These are phyloP conservation scores for Gentiana dahurica DNA, from an alignment of 257 asterid genomes.

Conservation along the genomic window DNA sequence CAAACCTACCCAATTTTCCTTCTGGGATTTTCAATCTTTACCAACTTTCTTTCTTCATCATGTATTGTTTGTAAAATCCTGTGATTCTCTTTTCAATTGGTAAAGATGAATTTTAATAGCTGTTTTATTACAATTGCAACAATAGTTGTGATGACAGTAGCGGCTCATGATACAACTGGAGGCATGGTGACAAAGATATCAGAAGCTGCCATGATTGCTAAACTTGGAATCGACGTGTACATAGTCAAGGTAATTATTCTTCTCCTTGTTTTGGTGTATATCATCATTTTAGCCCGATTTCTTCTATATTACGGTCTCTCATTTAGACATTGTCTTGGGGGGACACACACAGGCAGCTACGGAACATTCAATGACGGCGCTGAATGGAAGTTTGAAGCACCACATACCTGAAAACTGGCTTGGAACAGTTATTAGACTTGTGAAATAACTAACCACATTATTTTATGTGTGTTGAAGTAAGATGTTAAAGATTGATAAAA, in stretches of 20 bases:
- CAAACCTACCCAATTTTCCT: no score
- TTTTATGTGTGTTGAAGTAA: no score
- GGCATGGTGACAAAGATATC: conserved; percentile 90
- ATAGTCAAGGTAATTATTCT: conserved; percentile 55
- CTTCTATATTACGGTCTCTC: not conserved
- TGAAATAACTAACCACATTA: conserved; percentile 14
- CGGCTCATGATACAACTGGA: conserved; percentile 93
- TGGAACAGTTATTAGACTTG: conserved; percentile 67
- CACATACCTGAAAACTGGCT: conserved; percentile 76
- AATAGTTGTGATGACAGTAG: conserved; percentile 71
- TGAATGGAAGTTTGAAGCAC: conserved; percentile 40
- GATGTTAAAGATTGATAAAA: no score
- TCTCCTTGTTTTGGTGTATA: not conserved
- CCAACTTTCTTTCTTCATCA: not conserved
- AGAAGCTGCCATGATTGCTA: conserved; percentile 96
- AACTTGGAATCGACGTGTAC: conserved; percentile 78
- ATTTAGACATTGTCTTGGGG: not conserved
- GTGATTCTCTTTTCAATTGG: no score
- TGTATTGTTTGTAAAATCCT: no score
- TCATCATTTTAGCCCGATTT: not conserved
- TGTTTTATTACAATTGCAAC: not conserved
- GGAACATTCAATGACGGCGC: conserved; percentile 55
- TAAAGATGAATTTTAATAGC: not conserved
- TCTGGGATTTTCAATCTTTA: not conserved
- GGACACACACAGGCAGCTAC: conserved; percentile 59